These are phyloP conservation scores for Mucor saturninus DNA, from an alignment of 371 early-diverging fungal species.

Conservation along the genomic window DNA sequence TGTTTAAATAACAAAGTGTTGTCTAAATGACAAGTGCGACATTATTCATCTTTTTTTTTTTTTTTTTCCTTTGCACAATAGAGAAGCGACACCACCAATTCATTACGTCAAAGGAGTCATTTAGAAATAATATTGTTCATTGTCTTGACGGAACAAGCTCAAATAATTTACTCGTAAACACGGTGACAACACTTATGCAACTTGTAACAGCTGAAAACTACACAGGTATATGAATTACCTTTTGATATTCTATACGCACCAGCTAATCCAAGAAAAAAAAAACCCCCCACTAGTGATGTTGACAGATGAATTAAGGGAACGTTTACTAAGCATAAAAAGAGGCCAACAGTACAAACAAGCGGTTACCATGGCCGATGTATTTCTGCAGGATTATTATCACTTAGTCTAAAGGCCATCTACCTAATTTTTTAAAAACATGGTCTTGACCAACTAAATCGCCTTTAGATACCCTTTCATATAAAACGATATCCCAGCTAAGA, in stretches of 20 bases:
- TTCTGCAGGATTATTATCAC: conserved; percentile 39
- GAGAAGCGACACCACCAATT: conserved; percentile 45
- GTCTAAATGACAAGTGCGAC: neutral
- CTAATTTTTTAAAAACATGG: conserved; percentile 33
- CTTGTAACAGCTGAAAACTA: conserved; percentile 31
- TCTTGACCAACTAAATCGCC: conserved; percentile 23
- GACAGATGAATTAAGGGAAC: conserved; percentile 21
- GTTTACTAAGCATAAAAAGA: conserved; percentile 5
- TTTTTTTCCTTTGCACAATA: conserved; percentile 6
- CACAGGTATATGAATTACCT: conserved; percentile 5
- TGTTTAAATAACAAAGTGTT: conserved; percentile 40
- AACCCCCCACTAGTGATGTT: conserved; percentile 4
- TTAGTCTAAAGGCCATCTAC: conserved; percentile 16
- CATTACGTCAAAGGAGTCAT: conserved; percentile 33
- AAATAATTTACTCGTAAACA: conserved; percentile 36
- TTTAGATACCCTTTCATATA: conserved; percentile 31
- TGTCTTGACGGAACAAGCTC: conserved; percentile 26
- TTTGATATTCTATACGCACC: neutral
- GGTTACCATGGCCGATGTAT: conserved; percentile 31
- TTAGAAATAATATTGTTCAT: conserved; percentile 22
- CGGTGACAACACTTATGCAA: conserved; percentile 48
- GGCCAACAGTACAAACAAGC: neutral
- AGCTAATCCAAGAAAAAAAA: conserved; percentile 4
- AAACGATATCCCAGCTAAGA: conserved; percentile 38
- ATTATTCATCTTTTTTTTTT: too few species aligned